Percentiles rank a stretch among this genome's conserved stretches.
Evolutionary conservation across 1,139 yeast genomes (phyloP).

Genomic region (Diutina mesorugosa): DNA sequence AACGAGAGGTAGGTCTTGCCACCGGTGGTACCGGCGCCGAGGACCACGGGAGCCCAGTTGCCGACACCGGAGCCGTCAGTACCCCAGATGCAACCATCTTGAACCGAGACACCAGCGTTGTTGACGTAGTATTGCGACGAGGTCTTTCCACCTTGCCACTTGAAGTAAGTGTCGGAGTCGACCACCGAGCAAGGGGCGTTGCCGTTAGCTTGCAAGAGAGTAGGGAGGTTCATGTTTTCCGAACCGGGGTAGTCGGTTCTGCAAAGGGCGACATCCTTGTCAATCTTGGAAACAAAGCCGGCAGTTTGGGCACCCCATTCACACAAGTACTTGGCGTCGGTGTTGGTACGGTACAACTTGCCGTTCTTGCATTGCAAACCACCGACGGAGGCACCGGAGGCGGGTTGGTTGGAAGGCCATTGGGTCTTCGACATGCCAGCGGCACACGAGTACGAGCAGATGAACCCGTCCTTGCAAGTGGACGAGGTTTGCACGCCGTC

Average conservation of each 20-base stretch:
- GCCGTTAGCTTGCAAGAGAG: slow-evolving; percentile 60
- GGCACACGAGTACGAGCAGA: slow-evolving; percentile 95
- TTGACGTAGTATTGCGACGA: slow-evolving; percentile 96
- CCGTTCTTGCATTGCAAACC: slow-evolving; percentile 77
- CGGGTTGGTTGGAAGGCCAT: slow-evolving; percentile 83
- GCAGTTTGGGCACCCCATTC: slow-evolving; percentile 73
- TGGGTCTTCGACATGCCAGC: slow-evolving; percentile 96
- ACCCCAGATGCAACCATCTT: slow-evolving; percentile 95
- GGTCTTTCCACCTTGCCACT: slow-evolving; percentile 72
- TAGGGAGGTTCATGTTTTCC: slow-evolving; percentile 95
- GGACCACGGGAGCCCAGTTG: slow-evolving; percentile 96
- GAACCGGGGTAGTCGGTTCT: slow-evolving; percentile 99
- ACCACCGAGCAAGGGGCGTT: slow-evolving; percentile 64
- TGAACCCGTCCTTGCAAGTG: slow-evolving; percentile 71
- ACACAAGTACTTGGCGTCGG: slow-evolving; percentile 53
- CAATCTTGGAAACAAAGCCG: slow-evolving; percentile 50
- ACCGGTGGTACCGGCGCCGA: slow-evolving; percentile 79
- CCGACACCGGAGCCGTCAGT: slow-evolving; percentile 67
- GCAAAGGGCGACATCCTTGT: slow-evolving; percentile 69
- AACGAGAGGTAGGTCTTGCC: slow-evolving; percentile 81
- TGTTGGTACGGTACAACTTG: slow-evolving; percentile 65
- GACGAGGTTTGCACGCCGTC: slow-evolving; percentile 47
- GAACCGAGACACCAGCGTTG: slow-evolving; percentile 83
- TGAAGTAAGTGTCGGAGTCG: slow-evolving; percentile 61
- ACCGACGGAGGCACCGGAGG: slow-evolving; percentile 82